phyloP scores from a whole-genome alignment of 805 yeast species.

The Lipomyces mesembrius region DNA sequence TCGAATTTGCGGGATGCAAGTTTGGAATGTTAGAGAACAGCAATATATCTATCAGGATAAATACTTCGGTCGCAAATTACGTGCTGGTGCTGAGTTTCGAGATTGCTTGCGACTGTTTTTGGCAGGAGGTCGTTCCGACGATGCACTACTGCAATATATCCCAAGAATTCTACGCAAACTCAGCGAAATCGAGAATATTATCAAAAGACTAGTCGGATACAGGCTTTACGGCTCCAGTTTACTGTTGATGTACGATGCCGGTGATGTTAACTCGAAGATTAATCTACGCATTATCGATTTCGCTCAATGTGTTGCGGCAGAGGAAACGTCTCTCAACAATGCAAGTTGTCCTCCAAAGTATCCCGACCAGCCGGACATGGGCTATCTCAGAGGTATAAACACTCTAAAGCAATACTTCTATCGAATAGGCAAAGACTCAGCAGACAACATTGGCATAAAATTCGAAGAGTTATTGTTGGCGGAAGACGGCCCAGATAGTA shows the following conservation, averaged over 20 bases:
- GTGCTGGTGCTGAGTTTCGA: conserved; percentile 76
- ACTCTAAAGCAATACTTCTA: conserved; percentile 73
- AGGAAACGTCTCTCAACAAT: conserved; percentile 48
- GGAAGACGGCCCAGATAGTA: conserved; percentile 2
- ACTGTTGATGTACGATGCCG: conserved; percentile 85
- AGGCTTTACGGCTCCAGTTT: conserved; percentile 91
- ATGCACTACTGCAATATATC: conserved; percentile 67
- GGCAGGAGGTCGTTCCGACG: conserved; percentile 68
- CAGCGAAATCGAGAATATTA: conserved; percentile 60
- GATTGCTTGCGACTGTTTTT: conserved; percentile 73
- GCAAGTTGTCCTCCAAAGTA: conserved; percentile 72
- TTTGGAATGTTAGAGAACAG: conserved; percentile 58
- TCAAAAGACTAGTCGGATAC: conserved; percentile 67
- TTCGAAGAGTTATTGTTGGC: neutral
- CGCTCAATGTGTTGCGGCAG: conserved; percentile 86
- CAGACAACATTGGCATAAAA: neutral
- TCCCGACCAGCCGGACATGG: conserved; percentile 68
- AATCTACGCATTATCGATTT: conserved; percentile 85
- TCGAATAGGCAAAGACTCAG: conserved; percentile 56
- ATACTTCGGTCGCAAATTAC: conserved; percentile 84
- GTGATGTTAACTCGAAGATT: conserved; percentile 38
- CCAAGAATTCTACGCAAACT: conserved; percentile 67
- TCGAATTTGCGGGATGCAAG: conserved; percentile 93
- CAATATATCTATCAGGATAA: conserved; percentile 77
- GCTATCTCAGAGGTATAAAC: conserved; percentile 80